Percentiles rank a stretch among this genome's conserved stretches.
Evolutionary conservation across 345 rosid species (phyloP).

Genomic region (Gossypium mustelinum): DNA sequence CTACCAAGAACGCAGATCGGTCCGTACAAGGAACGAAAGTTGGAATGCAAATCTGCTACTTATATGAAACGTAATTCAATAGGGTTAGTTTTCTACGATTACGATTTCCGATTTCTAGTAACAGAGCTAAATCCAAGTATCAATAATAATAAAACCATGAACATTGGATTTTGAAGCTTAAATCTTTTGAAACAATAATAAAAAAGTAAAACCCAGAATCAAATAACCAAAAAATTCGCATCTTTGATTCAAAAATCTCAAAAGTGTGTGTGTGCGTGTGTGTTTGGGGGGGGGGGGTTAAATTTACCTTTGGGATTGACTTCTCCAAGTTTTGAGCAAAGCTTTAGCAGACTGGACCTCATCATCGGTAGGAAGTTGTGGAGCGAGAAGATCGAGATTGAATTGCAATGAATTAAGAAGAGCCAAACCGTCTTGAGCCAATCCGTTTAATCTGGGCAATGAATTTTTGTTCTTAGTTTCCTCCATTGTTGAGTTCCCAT

Average conservation of each 20-base stretch:
- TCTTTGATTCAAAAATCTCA: background rate
- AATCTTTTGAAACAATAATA: too few relatives aligned
- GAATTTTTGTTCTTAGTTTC: slow-evolving; percentile 48
- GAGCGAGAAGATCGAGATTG: slow-evolving; percentile 78
- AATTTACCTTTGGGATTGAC: slow-evolving; percentile 45
- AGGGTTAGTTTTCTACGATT: too few relatives aligned
- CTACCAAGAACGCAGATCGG: background rate
- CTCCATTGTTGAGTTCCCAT: slow-evolving; percentile 50
- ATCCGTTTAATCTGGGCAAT: slow-evolving; percentile 64
- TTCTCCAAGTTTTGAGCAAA: slow-evolving; percentile 70
- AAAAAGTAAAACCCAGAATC: background rate
- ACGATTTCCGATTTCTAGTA: too few relatives aligned
- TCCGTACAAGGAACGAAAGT: too few relatives aligned
- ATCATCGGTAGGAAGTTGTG: slow-evolving; percentile 66
- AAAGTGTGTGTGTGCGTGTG: too few relatives aligned
- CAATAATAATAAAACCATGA: too few relatives aligned
- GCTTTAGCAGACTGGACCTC: slow-evolving; percentile 52
- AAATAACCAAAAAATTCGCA: background rate
- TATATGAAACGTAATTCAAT: too few relatives aligned
- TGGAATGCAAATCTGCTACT: too few relatives aligned
- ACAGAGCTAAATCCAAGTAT: too few relatives aligned
- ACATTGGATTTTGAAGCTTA: too few relatives aligned
- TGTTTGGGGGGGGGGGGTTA: background rate
- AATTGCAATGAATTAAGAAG: slow-evolving; percentile 69
- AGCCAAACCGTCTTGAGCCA: slow-evolving; percentile 73